Evolutionary conservation across 441 rosid genomes (phyloP).

Genomic region (Euphorbia celastroides): DNA sequence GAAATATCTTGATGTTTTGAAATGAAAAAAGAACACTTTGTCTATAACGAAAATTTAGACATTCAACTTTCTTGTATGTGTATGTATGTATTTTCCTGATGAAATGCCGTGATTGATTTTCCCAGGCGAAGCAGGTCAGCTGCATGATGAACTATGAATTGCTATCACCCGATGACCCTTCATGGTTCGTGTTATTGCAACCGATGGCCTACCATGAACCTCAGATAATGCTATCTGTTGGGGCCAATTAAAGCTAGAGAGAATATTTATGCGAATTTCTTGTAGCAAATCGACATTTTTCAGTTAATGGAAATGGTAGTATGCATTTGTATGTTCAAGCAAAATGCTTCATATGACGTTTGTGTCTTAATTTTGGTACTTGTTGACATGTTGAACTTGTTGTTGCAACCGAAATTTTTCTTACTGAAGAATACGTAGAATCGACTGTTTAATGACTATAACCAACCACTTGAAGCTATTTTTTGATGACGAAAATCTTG

Average conservation of each 20-base stretch:
- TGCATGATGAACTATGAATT: slow-evolving; percentile 47
- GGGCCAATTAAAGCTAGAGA: background rate
- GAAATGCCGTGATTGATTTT: background rate
- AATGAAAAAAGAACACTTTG: too few relatives aligned
- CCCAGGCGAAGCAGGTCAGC: slow-evolving; percentile 25
- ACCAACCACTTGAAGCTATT: too few relatives aligned
- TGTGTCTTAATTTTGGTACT: too few relatives aligned
- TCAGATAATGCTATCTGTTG: background rate
- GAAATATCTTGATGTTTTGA: background rate
- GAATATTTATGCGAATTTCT: background rate
- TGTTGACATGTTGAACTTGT: too few relatives aligned
- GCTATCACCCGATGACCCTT: slow-evolving; percentile 11
- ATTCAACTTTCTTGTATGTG: background rate
- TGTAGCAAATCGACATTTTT: background rate
- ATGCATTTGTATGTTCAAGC: too few relatives aligned
- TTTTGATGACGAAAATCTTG: too few relatives aligned
- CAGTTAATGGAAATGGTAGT: too few relatives aligned
- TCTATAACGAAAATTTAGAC: too few relatives aligned
- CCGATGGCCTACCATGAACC: background rate
- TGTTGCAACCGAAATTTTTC: too few relatives aligned
- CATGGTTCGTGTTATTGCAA: background rate
- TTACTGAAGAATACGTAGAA: too few relatives aligned
- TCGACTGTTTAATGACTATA: too few relatives aligned
- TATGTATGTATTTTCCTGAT: background rate
- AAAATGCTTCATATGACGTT: too few relatives aligned